Evolutionary conservation across 345 rosid genomes (phyloP), one percentile per base, ranked within the genome.

Genomic region (Rubroshorea leprosula): DNA sequence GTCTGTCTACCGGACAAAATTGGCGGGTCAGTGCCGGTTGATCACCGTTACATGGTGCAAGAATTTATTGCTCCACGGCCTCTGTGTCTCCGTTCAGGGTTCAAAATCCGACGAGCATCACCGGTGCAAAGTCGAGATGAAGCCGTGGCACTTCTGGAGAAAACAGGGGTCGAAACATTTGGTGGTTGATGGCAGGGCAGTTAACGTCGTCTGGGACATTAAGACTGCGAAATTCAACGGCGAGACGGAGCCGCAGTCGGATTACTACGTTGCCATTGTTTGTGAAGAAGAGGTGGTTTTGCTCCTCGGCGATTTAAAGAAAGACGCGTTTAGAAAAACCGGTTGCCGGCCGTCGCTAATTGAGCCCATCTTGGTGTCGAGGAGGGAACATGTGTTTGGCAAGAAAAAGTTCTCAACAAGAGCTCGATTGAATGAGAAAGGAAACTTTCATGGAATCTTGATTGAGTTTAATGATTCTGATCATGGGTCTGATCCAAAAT

Each of bases 121-220:
- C 12, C 58, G 55, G 21, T 75, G 81, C 73, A 79, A 77, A 49
- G 54, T 78, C 15, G 83, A 83, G 44, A 65, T 78, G 21, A 83
- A 80, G 69, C 83, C 83, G 12, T 83, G 89, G 89, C 67, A 60
- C 56, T 83, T 83, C 50, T 76, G 81, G 85, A 76, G 75, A 59
- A 80, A 76, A 68, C 83, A 80, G 65, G 89, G 89, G 2, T 74
- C 72, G 46, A 80, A 78, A 67, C 72, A 63, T 47, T 78, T 83
- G 44, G 8, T 18, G 2, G 69, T 78, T 1, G 80, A 78, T 20
- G 82, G 78, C 4, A 59, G 41, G 27, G 23, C 43, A 1, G 74
- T 78, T 19, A 72, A 66, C 45, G 72, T 78, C 7, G 78, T 70
- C 16, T 80, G 89, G 86, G 89, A 80, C 66, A 67, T 83, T 0